Evolutionary conservation across 768 basidiomycete species (phyloP).

Genomic region (Pleurotus djamor): DNA sequence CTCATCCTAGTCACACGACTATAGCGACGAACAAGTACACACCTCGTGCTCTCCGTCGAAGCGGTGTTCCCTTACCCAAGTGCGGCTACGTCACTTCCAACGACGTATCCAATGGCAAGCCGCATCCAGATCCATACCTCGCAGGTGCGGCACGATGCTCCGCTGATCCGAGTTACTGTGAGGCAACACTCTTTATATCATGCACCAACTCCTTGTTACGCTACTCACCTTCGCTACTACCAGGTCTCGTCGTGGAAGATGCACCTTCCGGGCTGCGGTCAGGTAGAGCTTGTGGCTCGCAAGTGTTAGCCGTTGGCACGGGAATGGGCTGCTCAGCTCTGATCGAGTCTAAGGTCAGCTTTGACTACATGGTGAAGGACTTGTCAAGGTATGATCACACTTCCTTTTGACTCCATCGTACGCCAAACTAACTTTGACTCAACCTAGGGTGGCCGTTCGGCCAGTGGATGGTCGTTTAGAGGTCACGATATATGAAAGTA

Average conservation of each 20-base stretch:
- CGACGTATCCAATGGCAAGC: constrained; percentile 74
- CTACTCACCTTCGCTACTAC: background rate
- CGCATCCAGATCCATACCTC: constrained; percentile 86
- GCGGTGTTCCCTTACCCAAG: constrained; percentile 56
- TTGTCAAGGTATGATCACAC: constrained; percentile 52
- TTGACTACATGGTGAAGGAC: constrained; percentile 70
- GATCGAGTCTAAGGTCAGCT: constrained; percentile 45
- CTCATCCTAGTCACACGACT: background rate
- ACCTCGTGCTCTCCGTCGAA: constrained; percentile 59
- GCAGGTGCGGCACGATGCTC: constrained; percentile 64
- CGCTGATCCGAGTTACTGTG: constrained; percentile 58
- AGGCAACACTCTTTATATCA: constrained; percentile 13
- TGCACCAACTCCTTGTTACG: background rate
- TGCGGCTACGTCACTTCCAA: constrained; percentile 72
- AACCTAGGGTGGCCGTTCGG: constrained; percentile 38
- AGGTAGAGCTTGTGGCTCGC: constrained; percentile 74
- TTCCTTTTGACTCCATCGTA: background rate
- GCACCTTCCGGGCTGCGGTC: constrained; percentile 80
- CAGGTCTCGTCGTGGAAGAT: constrained; percentile 88
- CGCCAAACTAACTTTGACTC: background rate
- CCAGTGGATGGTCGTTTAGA: constrained; percentile 45
- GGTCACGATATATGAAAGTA: constrained; percentile 37
- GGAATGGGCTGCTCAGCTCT: constrained; percentile 62
- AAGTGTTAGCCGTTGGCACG: constrained; percentile 82
- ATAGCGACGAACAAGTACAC: constrained; percentile 76